phyloP scores from a whole-genome alignment of 805 yeast genomes.

The Saturnispora sekii region DNA sequence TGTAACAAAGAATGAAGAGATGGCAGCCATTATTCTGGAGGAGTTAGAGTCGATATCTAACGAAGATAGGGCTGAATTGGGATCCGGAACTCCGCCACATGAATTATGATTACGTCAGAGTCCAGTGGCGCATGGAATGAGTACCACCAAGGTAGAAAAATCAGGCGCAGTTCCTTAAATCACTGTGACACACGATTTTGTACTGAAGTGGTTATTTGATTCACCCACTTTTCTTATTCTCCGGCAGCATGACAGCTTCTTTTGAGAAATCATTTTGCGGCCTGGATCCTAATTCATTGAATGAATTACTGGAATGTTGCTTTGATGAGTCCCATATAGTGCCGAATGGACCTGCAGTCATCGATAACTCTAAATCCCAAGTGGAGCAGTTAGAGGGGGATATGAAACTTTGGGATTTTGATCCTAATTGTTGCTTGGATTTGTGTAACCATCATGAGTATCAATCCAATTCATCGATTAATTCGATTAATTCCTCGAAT shows the following conservation, averaged over 20 bases:
- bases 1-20: background rate
- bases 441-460: background rate
- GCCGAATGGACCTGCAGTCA: conserved; percentile 1
- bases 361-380: background rate
- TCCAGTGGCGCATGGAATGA: no score
- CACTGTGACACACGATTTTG: no score
- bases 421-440: conserved; percentile 7
- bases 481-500: background rate
- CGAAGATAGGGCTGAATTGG: no score
- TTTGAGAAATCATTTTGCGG: conserved; percentile 6
- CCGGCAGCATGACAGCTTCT: no score
- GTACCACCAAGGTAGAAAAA: no score
- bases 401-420: conserved; percentile 8
- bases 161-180: no score
- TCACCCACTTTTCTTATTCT: no score
- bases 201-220: no score
- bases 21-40: background rate
- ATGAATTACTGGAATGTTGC: conserved; percentile 13
- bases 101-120: no score
- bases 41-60: background rate
- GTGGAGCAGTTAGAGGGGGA: background rate
- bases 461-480: background rate
- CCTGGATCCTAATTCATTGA: conserved; percentile 8
- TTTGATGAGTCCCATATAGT: conserved; percentile 12
- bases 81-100: no score